Evolutionary conservation across 108 stramenopile species (phyloP), one percentile per base, ranked within the genome.

Genomic region (Cyclostephanos tholiformis): DNA sequence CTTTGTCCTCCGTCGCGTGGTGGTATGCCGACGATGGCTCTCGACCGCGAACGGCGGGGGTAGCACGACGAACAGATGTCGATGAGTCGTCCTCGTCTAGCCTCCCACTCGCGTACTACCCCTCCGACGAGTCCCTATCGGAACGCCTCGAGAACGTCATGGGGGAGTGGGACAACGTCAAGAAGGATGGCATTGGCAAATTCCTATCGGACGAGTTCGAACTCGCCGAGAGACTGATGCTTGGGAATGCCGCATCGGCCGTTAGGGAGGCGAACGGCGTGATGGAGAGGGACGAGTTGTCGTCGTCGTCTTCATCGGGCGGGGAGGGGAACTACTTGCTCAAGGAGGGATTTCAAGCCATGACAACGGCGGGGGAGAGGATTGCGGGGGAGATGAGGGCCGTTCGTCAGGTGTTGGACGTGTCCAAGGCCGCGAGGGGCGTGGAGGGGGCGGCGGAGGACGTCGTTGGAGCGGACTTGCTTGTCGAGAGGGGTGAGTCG

Each of bases 401-500:
- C 9, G 30, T 71, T 0, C 55, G 39, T 14, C 55, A 57, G 38
- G 69, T n/a, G 30, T 61, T 71, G 44, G 58, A 71, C 19, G 69
- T 59, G 35, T 23, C 59, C 13, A 56, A 59, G 20, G 69, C 69
- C 8, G 69, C 69, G 20, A 71, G 59, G 25, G 59, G 58, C 16
- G 38, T 71, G 38, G 69, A 71, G 35, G 58, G 39, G 6, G 69
- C 69, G 4, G 56, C 69, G n/a, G 58, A 71, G 39, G 48, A 59
- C n/a, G 56, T 71, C 27, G 57, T 71, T 0, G 23, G 35, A 2
- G 48, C 55, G 69, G 57, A 60, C 12, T 35, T 71, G 0, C n/a
- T 60, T n/a, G 39, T 71, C 29, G 69, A 71, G 59, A 71, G 59
- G 43, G 69, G 69, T 69, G 23, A 56, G 69, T 38, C n/a, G n/a